These are phyloP conservation scores for Naganishia vaughanmartiniae DNA, from an alignment of 768 basidiomycete species.

Conservation along the genomic window DNA sequence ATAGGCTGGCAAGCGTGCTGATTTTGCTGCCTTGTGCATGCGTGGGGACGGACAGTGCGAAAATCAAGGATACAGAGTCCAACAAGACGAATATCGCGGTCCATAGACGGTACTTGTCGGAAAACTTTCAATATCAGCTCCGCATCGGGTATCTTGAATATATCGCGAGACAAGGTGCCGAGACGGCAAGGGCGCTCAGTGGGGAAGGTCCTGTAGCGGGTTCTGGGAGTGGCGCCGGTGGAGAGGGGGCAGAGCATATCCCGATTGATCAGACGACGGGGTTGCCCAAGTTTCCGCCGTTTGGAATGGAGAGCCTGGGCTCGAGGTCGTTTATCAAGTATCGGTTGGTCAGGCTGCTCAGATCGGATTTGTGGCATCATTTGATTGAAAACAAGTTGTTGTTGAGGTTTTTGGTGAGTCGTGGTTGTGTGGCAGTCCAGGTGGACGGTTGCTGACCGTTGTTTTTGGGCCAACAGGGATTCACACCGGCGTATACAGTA, in stretches of 20 bases:
- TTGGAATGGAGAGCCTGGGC: slow-evolving; percentile 21
- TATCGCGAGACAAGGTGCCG: neutral
- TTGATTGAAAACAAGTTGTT: slow-evolving; percentile 30
- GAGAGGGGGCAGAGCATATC: slow-evolving; percentile 6
- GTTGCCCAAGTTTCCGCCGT: slow-evolving; percentile 28
- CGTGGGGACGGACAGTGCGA: slow-evolving; percentile 4
- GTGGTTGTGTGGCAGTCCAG: neutral
- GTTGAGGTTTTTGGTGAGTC: slow-evolving; percentile 27
- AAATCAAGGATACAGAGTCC: slow-evolving; percentile 24
- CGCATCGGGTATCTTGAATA: slow-evolving; percentile 4
- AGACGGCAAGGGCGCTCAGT: neutral
- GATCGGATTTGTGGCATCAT: slow-evolving; percentile 30
- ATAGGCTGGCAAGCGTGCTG: neutral
- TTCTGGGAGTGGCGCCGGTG: neutral
- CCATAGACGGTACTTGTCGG: slow-evolving; percentile 26
- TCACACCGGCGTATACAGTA: neutral
- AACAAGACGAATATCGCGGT: slow-evolving; percentile 27
- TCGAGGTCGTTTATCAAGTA: slow-evolving; percentile 24
- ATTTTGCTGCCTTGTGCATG: neutral
- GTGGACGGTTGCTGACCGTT: neutral
- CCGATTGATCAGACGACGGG: slow-evolving; percentile 10
- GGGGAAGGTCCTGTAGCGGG: neutral
- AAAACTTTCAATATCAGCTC: slow-evolving; percentile 17
- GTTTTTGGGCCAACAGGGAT: slow-evolving; percentile 1
- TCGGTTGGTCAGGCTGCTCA: slow-evolving; percentile 25